Percentiles rank a stretch among this genome's conserved stretches.
Evolutionary conservation across 495 filamentous ascomycete genomes (phyloP).

Genomic region (Neurospora sp.): DNA sequence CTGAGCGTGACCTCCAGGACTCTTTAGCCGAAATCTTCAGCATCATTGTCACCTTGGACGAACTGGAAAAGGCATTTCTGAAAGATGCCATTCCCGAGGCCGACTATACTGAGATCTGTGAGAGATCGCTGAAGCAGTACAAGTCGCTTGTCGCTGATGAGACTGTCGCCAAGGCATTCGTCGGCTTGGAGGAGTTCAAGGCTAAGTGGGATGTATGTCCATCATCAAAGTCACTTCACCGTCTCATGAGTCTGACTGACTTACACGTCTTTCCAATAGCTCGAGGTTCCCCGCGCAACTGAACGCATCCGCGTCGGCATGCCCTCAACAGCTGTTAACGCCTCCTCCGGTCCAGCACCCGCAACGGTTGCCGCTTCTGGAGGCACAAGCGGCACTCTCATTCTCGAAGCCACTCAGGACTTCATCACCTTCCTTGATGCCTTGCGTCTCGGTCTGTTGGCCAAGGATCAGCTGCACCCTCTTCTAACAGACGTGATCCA

Average conservation of each 20-base stretch:
- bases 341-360: slow-evolving; percentile 36
- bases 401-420: slow-evolving; percentile 83
- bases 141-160: slow-evolving; percentile 86
- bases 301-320: slow-evolving; percentile 87
- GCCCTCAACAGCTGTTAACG: slow-evolving; percentile 49
- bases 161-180: slow-evolving; percentile 70
- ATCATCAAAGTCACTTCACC: background rate
- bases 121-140: slow-evolving; percentile 89
- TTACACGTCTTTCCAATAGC: slow-evolving; percentile 34
- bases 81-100: slow-evolving; percentile 86
- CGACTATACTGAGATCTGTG: slow-evolving; percentile 93
- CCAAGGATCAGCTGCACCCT: slow-evolving; percentile 93
- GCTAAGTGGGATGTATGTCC: slow-evolving; percentile 72
- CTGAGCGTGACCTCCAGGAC: slow-evolving; percentile 87
- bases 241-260: background rate
- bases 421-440: slow-evolving; percentile 98
- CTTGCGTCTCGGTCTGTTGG: slow-evolving; percentile 73
- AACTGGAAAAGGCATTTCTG: slow-evolving; percentile 91
- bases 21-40: slow-evolving; percentile 96
- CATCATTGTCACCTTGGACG: slow-evolving; percentile 91
- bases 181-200: slow-evolving; percentile 89
- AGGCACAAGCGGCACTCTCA: slow-evolving; percentile 60
- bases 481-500: slow-evolving; percentile 90
- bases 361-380: slow-evolving; percentile 38
- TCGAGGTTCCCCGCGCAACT: slow-evolving; percentile 90